These are phyloP conservation scores for Sisymbrium altissimum DNA, from an alignment of 345 rosid species.

Conservation along the genomic window DNA sequence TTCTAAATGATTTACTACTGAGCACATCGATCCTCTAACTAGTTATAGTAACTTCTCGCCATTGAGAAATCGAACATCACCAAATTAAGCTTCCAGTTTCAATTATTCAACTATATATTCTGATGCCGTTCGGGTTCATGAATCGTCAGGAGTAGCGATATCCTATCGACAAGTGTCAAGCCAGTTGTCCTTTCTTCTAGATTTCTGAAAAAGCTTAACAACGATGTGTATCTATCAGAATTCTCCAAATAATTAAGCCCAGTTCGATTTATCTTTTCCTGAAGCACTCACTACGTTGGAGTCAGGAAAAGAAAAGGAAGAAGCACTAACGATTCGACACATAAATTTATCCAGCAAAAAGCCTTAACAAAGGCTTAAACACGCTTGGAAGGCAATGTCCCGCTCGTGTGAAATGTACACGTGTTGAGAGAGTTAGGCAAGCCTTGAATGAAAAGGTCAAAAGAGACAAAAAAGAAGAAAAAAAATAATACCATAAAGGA, in stretches of 20 bases:
- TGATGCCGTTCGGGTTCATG: conserved; percentile 21
- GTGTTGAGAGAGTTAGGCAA: conserved; percentile 30
- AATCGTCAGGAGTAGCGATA: background rate
- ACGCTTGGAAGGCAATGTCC: conserved; percentile 15
- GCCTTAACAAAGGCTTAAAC: background rate
- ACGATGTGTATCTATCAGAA: conserved; percentile 20
- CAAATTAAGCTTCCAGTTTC: background rate
- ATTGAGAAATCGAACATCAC: background rate
- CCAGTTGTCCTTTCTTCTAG: conserved; percentile 35
- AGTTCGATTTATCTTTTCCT: background rate
- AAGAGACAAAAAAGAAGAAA: background rate
- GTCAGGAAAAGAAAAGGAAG: background rate
- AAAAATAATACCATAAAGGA: background rate
- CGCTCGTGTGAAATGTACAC: conserved; percentile 26
- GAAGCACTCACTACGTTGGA: conserved; percentile 17
- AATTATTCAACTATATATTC: background rate
- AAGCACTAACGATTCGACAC: conserved; percentile 23
- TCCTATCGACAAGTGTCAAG: conserved; percentile 17
- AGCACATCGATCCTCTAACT: background rate
- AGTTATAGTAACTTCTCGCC: background rate
- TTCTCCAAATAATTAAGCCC: conserved; percentile 10
- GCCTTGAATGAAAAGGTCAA: conserved; percentile 15
- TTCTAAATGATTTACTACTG: background rate
- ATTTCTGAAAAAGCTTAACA: conserved; percentile 26
- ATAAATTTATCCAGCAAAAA: background rate